Base-by-base conservation (phyloP, 495 filamentous ascomycete genomes). In the Darksidea phi region DNA sequence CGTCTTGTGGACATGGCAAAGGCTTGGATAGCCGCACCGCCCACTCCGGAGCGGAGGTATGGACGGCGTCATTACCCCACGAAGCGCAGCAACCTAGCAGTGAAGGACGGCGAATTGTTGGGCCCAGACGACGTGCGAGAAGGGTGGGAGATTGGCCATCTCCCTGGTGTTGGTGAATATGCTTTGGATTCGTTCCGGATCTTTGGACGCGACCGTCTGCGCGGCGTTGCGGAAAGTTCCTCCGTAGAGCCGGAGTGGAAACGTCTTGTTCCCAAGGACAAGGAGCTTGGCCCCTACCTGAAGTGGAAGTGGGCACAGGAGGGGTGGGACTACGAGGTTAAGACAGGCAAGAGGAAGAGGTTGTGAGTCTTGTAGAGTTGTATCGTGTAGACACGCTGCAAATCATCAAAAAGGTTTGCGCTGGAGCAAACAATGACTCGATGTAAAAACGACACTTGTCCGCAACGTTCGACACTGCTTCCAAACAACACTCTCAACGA, bases 131-230 rank as follows among this genome's bases (percentile, higher is more conserved):
- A 72, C 25, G 72, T 71, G 46, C 57, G 72, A 12, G 50, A 65
- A 3, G 73, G 73, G 2, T 95, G 90, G 87, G 93, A 97, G 66
- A 85, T 96, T 57, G 92, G 86, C 0, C 88, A 95, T 70, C 69
- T 97, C 36, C 89, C 91, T 0, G 86, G 88, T n/a, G 74, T 84
- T 6, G 93, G 94, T 1, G 80, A 85, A 1, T 97, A 97, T 72
- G 89, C 91, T 0, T 74, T 95, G 37, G 93, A 97, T 72, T 90
- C 86, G 59, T 97, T 91, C 90, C 81, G 94, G 3, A 96, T 97
- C 54, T 97, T 97, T 71, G 95, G 90, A 67, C 80, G 93, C 0
- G 93, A 97, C 72, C 78, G 79, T 46, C 70, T 96, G 28, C 78
- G 91, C 1, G 86, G 82, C 0, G 57, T 82, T 20, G 60, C 59